A percentile compares a stretch with the other conserved stretches of the same genome.
Evolutionary conservation across 2,329 filamentous ascomycete species (phyloP).

Genomic region (Fusarium vanettenii): DNA sequence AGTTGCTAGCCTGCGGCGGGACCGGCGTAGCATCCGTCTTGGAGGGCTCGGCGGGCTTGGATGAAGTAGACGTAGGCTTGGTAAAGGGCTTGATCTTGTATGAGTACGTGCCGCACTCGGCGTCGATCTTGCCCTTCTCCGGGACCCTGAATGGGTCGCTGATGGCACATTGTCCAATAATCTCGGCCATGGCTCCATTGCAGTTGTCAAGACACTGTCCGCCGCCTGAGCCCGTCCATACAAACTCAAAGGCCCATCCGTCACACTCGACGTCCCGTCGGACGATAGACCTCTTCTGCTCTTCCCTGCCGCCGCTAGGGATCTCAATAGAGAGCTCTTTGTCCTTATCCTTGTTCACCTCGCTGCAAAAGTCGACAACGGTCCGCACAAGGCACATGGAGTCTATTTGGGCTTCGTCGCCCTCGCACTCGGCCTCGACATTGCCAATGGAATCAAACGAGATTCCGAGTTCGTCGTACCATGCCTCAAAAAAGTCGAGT

Average conservation of each 20-base stretch:
- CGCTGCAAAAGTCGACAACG: not conserved
- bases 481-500: not conserved
- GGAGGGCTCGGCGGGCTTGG: not conserved
- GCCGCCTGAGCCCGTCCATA: not conserved
- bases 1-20: not conserved
- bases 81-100: not conserved
- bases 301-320: not conserved
- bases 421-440: not conserved
- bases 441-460: not conserved
- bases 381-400: not conserved
- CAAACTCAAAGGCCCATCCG: not conserved
- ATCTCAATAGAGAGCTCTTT: not conserved
- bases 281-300: not conserved
- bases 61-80: not conserved
- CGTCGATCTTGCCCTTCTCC: not conserved
- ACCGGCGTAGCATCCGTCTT: not conserved
- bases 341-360: not conserved
- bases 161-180: not conserved
- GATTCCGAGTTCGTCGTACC: not conserved
- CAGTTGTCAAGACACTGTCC: not conserved
- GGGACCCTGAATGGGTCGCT: not conserved
- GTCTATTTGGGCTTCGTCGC: not conserved
- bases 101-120: not conserved
- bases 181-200: not conserved
- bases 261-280: not conserved